Evolutionary conservation across 805 yeast genomes (phyloP).

Genomic region (Candida broadrunensis): DNA sequence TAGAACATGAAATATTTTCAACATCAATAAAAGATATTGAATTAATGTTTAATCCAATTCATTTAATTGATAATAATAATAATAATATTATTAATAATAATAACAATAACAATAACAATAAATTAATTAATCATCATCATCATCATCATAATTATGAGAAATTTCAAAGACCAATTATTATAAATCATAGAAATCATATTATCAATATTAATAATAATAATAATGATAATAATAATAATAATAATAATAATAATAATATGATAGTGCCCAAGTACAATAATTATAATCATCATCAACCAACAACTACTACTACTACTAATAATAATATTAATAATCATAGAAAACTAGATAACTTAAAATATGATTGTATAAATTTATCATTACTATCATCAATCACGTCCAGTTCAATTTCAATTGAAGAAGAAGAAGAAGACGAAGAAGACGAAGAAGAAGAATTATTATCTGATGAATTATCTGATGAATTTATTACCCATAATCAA

Average conservation of each 20-base stretch:
- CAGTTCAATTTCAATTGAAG: background rate
- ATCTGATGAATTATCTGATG: background rate
- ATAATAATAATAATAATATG: background rate
- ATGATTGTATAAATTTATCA: constrained; percentile 10
- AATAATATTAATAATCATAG: background rate
- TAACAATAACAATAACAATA: background rate
- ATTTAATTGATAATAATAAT: background rate
- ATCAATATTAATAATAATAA: background rate
- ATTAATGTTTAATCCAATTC: constrained; percentile 11
- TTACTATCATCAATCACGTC: constrained; percentile 1
- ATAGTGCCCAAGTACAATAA: background rate
- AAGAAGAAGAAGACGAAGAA: background rate
- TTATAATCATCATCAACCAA: background rate
- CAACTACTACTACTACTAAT: background rate
- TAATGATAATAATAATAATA: background rate
- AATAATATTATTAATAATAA: background rate
- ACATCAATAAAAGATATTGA: constrained; percentile 22
- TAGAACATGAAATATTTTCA: constrained; percentile 20
- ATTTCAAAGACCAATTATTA: background rate
- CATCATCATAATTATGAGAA: background rate
- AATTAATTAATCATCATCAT: background rate
- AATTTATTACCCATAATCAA: background rate
- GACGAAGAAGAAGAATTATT: background rate
- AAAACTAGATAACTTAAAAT: constrained; percentile 3
- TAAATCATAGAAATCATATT: background rate